phyloP scores from a whole-genome alignment of 2,329 filamentous ascomycete species.

The Mycogone perniciosa region DNA sequence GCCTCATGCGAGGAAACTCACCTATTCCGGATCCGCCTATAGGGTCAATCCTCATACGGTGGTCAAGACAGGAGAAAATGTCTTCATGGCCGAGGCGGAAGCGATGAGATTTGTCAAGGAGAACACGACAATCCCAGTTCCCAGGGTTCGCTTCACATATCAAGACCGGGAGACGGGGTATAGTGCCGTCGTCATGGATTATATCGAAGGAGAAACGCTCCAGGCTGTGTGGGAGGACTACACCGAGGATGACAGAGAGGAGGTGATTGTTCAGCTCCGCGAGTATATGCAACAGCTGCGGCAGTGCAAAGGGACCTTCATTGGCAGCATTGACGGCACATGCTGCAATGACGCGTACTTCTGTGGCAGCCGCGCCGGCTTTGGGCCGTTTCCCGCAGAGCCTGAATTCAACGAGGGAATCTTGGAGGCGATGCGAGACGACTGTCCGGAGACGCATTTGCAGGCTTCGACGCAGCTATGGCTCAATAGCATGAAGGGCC shows the following conservation, averaged over 20 bases:
- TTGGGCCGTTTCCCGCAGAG: conserved; percentile 16
- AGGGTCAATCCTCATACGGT: conserved; percentile 7
- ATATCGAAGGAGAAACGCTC: conserved; percentile 15
- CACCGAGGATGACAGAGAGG: conserved; percentile 12
- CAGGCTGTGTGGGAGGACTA: conserved; percentile 13
- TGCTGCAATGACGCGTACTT: conserved; percentile 18
- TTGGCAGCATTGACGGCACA: conserved; percentile 16
- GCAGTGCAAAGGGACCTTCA: conserved; percentile 14
- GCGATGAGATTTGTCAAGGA: conserved; percentile 14
- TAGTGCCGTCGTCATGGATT: conserved; percentile 17
- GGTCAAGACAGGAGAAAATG: conserved; percentile 10
- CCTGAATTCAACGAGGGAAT: conserved; percentile 17
- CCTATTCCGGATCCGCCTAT: not conserved
- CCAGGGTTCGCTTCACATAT: conserved; percentile 9
- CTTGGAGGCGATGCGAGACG: conserved; percentile 14
- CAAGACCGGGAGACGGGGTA: conserved; percentile 10
- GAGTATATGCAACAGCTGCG: conserved; percentile 17
- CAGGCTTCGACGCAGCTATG: conserved; percentile 14
- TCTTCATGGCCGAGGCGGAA: conserved; percentile 10
- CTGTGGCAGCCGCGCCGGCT: conserved; percentile 9
- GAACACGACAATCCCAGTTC: conserved; percentile 13
- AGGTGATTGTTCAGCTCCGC: conserved; percentile 16
- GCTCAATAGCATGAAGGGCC: conserved; percentile 14
- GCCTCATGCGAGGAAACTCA: not conserved
- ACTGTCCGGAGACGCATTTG: conserved; percentile 1